Conservation (phyloP, 2,329 filamentous ascomycete species). For the Pestalotiopsis sp. region DNA sequence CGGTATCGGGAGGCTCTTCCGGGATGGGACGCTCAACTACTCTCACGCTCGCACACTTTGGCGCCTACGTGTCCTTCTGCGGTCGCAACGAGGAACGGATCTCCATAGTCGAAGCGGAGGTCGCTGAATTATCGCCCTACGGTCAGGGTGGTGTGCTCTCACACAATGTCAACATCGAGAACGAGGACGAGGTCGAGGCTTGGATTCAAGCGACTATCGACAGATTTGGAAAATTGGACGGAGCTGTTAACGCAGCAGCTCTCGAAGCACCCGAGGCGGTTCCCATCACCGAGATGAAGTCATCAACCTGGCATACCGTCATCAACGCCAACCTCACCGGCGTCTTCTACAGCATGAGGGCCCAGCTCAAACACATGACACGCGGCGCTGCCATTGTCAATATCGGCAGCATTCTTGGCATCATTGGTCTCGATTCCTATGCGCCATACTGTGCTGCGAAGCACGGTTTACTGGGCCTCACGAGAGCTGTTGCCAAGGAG, state of each 20-base stretch:
- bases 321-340: slow-evolving; percentile 5
- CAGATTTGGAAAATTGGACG: slow-evolving; percentile 34
- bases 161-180: background rate
- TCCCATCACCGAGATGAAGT: background rate
- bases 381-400: background rate
- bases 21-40: slow-evolving; percentile 4
- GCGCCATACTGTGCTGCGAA: slow-evolving; percentile 7
- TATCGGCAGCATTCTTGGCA: slow-evolving; percentile 4
- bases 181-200: slow-evolving; percentile 4
- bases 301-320: background rate
- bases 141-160: background rate
- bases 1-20: background rate
- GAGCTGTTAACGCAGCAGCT: background rate
- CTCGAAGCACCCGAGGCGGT: background rate
- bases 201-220: slow-evolving; percentile 24
- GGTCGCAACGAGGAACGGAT: background rate
- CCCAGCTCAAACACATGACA: slow-evolving; percentile 5
- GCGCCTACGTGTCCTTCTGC: slow-evolving; percentile 4
- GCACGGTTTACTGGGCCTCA: slow-evolving; percentile 1
- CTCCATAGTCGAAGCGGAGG: background rate
- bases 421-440: background rate
- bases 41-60: background rate
- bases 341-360: slow-evolving; percentile 5
- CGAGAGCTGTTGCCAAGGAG: background rate
- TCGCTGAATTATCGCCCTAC: background rate